Percentiles rank a stretch among this genome's conserved stretches.
These are phyloP conservation scores for Backusella morwellensis DNA, from an alignment of 192 early-diverging fungal genomes.

Conservation along the genomic window DNA sequence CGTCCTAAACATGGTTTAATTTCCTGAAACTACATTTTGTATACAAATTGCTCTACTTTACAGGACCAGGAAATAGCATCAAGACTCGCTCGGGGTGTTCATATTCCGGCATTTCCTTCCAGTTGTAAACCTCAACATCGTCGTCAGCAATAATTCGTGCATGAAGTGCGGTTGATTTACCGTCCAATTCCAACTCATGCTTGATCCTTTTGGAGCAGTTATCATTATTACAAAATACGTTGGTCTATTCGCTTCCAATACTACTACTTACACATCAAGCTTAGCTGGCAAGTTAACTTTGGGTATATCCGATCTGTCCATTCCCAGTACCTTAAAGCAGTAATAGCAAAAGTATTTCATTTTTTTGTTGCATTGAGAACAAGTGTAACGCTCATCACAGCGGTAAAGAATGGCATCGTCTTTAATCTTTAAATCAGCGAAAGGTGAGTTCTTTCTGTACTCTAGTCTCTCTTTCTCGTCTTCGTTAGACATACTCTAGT, in stretches of 20 bases:
- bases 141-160: constrained; percentile 73
- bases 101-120: constrained; percentile 49
- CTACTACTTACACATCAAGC: constrained; percentile 61
- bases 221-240: background rate
- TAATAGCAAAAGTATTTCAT: constrained; percentile 74
- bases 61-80: constrained; percentile 85
- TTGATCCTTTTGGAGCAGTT: constrained; percentile 53
- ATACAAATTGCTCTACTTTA: constrained; percentile 28
- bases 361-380: constrained; percentile 61
- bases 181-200: constrained; percentile 74
- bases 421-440: constrained; percentile 11
- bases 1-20: constrained; percentile 44
- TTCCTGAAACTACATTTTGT: background rate
- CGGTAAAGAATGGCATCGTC: constrained; percentile 11
- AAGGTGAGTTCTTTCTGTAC: constrained; percentile 7
- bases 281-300: constrained; percentile 66
- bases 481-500: background rate
- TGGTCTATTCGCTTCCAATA: background rate
- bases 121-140: constrained; percentile 64
- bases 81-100: constrained; percentile 66
- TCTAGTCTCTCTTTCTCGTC: background rate
- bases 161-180: constrained; percentile 89
- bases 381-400: constrained; percentile 23
- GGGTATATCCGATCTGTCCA: constrained; percentile 50
- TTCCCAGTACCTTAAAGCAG: constrained; percentile 58